Conservation (phyloP, 441 rosid species). For the Brassica balearica region DNA sequence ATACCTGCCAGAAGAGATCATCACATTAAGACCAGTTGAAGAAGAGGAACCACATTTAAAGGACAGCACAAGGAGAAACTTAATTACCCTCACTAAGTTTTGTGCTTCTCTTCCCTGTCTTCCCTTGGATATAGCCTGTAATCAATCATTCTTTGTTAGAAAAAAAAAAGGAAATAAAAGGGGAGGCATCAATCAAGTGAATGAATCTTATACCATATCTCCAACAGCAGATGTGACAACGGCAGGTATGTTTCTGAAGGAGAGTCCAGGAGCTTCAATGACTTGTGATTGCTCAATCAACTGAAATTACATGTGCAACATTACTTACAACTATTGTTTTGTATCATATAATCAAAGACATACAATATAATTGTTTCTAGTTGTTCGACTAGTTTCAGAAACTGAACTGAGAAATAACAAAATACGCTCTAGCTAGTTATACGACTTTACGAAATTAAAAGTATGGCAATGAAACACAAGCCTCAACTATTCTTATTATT, state of each 20-base stretch:
- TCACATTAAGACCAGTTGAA: background rate
- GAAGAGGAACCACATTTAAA: background rate
- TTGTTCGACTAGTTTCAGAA: background rate
- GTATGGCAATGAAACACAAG: no score
- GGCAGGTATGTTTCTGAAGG: conserved; percentile 53
- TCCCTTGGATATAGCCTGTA: conserved; percentile 80
- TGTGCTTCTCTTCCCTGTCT: conserved; percentile 92
- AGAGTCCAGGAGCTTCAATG: conserved; percentile 57
- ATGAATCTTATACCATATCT: conserved; percentile 68
- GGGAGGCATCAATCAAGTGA: background rate
- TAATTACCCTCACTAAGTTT: conserved; percentile 65
- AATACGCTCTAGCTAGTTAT: no score
- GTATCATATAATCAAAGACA: background rate
- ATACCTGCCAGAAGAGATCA: conserved; percentile 54
- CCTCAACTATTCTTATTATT: no score
- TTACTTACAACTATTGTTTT: conserved; percentile 2
- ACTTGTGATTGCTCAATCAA: conserved; percentile 70
- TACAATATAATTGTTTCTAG: no score
- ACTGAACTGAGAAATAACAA: background rate
- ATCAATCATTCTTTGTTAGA: background rate
- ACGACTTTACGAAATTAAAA: no score
- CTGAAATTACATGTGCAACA: conserved; percentile 41
- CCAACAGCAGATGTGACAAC: conserved; percentile 67
- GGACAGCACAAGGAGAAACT: background rate
- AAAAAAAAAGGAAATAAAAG: background rate